Evolutionary conservation across 495 filamentous ascomycete species (phyloP).

Genomic region (Talaromyces ruber): DNA sequence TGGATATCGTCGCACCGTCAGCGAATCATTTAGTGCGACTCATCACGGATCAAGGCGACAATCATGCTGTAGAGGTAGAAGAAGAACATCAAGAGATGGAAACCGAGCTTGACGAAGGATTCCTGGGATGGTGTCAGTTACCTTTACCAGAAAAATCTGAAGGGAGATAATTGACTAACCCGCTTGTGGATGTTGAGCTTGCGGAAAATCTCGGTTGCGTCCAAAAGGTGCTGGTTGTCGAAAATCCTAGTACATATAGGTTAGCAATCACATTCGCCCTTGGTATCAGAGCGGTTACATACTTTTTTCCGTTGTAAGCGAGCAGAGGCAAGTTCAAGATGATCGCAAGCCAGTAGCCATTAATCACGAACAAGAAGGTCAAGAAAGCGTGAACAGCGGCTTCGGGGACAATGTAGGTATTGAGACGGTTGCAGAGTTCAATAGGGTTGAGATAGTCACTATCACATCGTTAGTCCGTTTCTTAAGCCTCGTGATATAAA

Average conservation of each 20-base stretch:
- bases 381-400: constrained; percentile 94
- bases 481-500: not conserved
- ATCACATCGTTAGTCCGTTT: not conserved
- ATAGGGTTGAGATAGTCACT: constrained; percentile 99
- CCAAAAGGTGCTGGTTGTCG: constrained; percentile 92
- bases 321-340: constrained; percentile 88
- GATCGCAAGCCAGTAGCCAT: constrained; percentile 96
- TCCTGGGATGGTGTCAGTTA: constrained; percentile 49
- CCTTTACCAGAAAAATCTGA: not conserved
- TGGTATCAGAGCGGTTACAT: constrained; percentile 21
- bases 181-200: constrained; percentile 99
- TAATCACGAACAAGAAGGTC: constrained; percentile 91
- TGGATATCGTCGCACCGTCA: constrained; percentile 31
- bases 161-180: constrained; percentile 39
- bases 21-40: constrained; percentile 60
- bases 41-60: constrained; percentile 92
- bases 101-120: constrained; percentile 98
- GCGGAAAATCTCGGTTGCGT: constrained; percentile 98
- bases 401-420: constrained; percentile 99
- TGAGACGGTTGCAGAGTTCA: constrained; percentile 99
- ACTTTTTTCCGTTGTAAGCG: constrained; percentile 97
- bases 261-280: constrained; percentile 14
- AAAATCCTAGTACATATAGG: constrained; percentile 65
- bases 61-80: constrained; percentile 99
- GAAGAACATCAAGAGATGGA: constrained; percentile 99